Evolutionary conservation across 73 alveolate genomes (phyloP).

Genomic region (Durusdinium trenchii): DNA sequence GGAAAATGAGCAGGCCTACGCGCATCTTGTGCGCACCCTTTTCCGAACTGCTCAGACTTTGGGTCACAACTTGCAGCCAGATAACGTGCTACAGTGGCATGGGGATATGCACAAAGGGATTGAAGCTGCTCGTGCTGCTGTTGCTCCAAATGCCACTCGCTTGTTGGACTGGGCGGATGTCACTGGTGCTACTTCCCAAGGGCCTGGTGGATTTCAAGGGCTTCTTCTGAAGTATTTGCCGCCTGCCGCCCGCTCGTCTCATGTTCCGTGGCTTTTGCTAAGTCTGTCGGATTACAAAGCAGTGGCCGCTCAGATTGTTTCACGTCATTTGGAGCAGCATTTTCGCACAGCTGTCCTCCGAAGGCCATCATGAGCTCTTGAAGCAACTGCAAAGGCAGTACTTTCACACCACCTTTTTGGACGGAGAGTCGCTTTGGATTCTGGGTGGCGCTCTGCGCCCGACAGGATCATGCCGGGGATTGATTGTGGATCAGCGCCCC

Average conservation of each 20-base stretch:
- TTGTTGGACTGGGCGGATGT: slow-evolving; percentile 5
- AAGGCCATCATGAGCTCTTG: background rate
- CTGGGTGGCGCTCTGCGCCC: slow-evolving; percentile 56
- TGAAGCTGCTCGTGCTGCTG: background rate
- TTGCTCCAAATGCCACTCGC: background rate
- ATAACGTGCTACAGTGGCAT: background rate
- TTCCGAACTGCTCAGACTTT: background rate
- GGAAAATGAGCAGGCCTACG: slow-evolving; percentile 23
- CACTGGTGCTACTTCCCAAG: too few relatives aligned
- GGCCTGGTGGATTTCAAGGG: background rate
- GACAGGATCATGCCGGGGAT: slow-evolving; percentile 71
- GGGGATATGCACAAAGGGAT: slow-evolving; percentile 44
- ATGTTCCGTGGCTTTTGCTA: background rate
- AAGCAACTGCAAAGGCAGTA: slow-evolving; percentile 23
- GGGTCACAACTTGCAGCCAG: background rate
- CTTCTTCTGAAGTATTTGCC: background rate
- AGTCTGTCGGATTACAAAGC: slow-evolving; percentile 36
- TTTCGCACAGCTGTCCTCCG: background rate
- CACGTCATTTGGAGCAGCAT: slow-evolving; percentile 2
- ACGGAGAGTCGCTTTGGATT: background rate
- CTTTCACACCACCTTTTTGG: background rate
- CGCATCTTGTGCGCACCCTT: background rate
- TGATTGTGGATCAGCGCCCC: slow-evolving; percentile 45
- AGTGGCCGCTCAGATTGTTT: background rate
- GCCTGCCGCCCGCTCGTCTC: background rate